Percentiles rank a stretch among this genome's conserved stretches.
These are phyloP conservation scores for Picochlorum sp. DNA, from an alignment of 139 green algal genomes.

Conservation along the genomic window DNA sequence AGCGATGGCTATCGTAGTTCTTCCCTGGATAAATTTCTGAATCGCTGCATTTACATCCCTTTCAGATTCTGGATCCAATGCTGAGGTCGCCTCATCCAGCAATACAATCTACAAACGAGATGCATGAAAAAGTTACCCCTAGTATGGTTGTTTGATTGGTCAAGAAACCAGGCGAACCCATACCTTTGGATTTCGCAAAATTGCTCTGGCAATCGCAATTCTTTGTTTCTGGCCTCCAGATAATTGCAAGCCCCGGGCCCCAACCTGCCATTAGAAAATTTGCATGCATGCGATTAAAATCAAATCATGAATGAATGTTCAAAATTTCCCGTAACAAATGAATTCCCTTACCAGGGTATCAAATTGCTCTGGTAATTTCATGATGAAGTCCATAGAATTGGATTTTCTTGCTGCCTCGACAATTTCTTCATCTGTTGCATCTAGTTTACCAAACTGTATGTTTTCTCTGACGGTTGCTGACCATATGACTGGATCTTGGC, in stretches of 20 bases:
- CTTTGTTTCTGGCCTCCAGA: conserved; percentile 91
- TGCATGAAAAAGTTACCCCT: no score
- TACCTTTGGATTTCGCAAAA: conserved; percentile 59
- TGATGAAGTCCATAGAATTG: conserved; percentile 74
- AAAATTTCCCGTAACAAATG: no score
- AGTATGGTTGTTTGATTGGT: no score
- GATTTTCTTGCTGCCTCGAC: conserved; percentile 17
- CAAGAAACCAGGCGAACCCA: no score
- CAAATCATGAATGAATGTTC: no score
- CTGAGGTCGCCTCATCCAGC: conserved; percentile 56
- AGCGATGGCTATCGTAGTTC: conserved; percentile 80
- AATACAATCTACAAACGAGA: conserved; percentile 56
- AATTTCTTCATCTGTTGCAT: conserved; percentile 45
- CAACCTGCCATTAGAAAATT: no score
- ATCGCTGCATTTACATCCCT: conserved; percentile 30
- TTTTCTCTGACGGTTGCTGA: conserved; percentile 91
- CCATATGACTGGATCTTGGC: conserved; percentile 90
- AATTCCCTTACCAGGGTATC: conserved; percentile 77
- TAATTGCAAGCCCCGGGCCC: conserved; percentile 86
- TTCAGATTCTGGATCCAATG: conserved; percentile 62
- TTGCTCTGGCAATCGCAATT: conserved; percentile 76
- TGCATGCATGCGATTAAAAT: no score
- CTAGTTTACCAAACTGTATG: conserved; percentile 67
- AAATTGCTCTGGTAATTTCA: conserved; percentile 81
- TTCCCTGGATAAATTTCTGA: conserved; percentile 31